Conservation (phyloP, 140 eudicot species). For the Erigeron philadelphicus region DNA sequence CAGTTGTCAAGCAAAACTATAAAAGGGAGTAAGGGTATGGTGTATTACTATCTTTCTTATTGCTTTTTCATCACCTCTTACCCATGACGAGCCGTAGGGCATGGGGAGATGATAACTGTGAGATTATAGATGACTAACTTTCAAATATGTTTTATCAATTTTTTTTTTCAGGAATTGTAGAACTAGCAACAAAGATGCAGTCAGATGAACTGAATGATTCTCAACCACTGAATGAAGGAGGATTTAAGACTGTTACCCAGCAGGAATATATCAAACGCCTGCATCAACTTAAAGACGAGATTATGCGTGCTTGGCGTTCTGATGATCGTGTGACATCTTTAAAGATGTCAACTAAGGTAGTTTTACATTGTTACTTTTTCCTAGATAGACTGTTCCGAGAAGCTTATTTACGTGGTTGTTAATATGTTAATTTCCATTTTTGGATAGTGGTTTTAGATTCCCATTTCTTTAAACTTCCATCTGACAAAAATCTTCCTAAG, state of each 20-base stretch:
- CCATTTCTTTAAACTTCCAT: not conserved
- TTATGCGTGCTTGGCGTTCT: conserved; percentile 51
- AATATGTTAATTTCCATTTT: not conserved
- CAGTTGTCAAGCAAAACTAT: conserved; percentile 52
- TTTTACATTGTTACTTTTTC: not conserved
- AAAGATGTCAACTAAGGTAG: conserved; percentile 65
- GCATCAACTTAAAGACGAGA: conserved; percentile 60
- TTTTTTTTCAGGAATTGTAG: conserved; percentile 36
- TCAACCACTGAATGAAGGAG: conserved; percentile 43
- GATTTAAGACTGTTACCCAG: conserved; percentile 50
- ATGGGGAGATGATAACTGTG: conserved; percentile 16
- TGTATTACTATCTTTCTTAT: conserved; percentile 12
- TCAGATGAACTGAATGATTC: conserved; percentile 63
- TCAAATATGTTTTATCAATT: not conserved
- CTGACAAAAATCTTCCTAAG: not conserved
- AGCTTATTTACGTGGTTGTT: not conserved
- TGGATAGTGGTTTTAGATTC: not conserved
- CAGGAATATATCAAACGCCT: conserved; percentile 53
- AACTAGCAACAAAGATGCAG: conserved; percentile 38
- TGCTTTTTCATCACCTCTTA: conserved; percentile 9
- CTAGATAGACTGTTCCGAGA: not conserved
- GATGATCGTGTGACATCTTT: conserved; percentile 65
- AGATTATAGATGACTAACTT: conserved; percentile 15
- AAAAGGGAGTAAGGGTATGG: conserved; percentile 57
- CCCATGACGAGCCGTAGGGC: not conserved